Evolutionary conservation across 345 rosid species (phyloP), one percentile per base, ranked within the genome.

Genomic region (Camelina sativa): DNA sequence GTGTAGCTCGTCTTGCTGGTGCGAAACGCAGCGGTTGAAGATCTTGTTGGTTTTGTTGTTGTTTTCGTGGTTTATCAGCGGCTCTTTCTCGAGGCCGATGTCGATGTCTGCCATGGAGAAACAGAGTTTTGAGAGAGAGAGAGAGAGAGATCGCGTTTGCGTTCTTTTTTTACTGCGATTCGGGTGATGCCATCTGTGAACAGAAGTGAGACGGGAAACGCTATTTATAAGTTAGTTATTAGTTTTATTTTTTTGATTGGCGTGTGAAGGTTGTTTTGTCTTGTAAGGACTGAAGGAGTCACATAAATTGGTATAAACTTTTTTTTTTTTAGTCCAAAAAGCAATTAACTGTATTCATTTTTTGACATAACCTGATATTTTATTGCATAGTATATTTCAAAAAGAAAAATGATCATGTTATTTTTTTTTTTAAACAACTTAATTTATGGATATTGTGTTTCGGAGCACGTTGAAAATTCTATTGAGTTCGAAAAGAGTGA

Each of bases 1-100:
- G 0, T 79, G 79, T 2, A 95, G 72, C 80, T 95, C 98, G 83
- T 95, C 99, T 74, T 85, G 79, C 0, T 89, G 87, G 38, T 92
- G 67, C 0, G 97, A 92, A 0, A 62, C 71, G 71, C 83, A 72
- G 4, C 99, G 86, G 11, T 57, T 63, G 22, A 85, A 84, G 12
- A 54, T 40, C 15, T 76, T 59, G 11, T 63, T 89, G 41, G 12
- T 50, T 17, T 17, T 50, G 54, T 51, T 51, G 37, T 34, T 34
- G 37, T 13, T 60, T 11, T 77, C 76, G 5, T 1, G 12, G 69
- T 30, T 65, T 6, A 87, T 32, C 20, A 88, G 68, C 8, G 86
- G 63, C 28, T 84, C 84, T 1, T 5, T 50, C 1, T 47, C 61
- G 65, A 6, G 5, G 81, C 7, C 1, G 54, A 73, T 73, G 28